Base-by-base conservation (phyloP, 768 basidiomycete genomes). In the Pholiota molesta region DNA sequence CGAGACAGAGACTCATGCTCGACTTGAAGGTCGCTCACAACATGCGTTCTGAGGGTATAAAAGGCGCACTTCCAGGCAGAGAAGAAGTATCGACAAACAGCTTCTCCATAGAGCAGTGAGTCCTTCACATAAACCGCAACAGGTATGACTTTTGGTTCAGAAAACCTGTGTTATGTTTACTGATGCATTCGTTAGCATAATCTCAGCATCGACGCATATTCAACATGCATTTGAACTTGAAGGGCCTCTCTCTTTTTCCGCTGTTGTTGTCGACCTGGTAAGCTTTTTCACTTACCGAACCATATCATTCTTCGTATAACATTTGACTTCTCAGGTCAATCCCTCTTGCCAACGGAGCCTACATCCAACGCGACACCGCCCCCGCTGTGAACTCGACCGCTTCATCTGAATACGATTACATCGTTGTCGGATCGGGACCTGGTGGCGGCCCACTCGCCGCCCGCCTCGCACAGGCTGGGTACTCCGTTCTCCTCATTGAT, bases 381-480 rank as follows among this genome's bases (percentile, higher is more conserved):
- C 5, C 21, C 11, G 21, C 47, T 13, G 47, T 23, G 13, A 49
- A 49, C 47, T 1, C 47, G 21, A 19, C 47, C 19, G 13, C 47
- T 21, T 3, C 45, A 1, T 2, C 45, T 14, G n/a, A 49, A 1
- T 62, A 55, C 31, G 61, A 62, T 14, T 62, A 62, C 14, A 57
- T 62, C 33, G 49, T 62, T 11, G 40, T 60, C 14, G 47, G 47
- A 23, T 61, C 60, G 1, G 60, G 60, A n/a, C 60, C 60, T 21
- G 61, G 61, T 10, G 61, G 61, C 16, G 61, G 61, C 0, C 61
- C 61, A 5, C 35, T 62, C 19, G 61, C 61, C 5, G 33, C 61
- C 8, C 61, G 61, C n/a, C 61, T 62, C 44, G 61, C 61, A 13
- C 61, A 62, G n/a, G 55, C 61, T 8, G 61, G 61, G 11, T 62